Percentiles rank a stretch among this genome's conserved stretches.
Evolutionary conservation across 2,329 filamentous ascomycete species (phyloP).

Genomic region (Verticillium nonalfalfae): DNA sequence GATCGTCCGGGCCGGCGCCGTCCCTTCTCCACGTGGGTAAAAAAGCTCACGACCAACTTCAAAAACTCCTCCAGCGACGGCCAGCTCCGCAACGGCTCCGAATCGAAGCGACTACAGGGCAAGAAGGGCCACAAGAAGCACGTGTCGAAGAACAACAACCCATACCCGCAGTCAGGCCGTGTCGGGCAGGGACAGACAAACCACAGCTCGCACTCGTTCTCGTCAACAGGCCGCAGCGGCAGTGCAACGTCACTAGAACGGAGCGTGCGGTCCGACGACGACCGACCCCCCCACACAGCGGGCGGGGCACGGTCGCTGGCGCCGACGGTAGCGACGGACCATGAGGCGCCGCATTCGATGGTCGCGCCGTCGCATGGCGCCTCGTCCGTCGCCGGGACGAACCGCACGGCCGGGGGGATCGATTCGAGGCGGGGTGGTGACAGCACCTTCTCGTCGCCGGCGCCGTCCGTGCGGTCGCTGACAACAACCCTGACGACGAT

Average conservation of each 20-base stretch:
- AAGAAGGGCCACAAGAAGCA: conserved; percentile 50
- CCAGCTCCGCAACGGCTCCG: conserved; percentile 23
- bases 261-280: conserved; percentile 57
- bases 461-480: conserved; percentile 72
- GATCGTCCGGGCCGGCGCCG: conserved; percentile 61
- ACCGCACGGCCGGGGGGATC: conserved; percentile 58
- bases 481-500: conserved; percentile 83
- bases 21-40: conserved; percentile 91
- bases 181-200: conserved; percentile 24
- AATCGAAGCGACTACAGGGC: conserved; percentile 31
- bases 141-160: conserved; percentile 69
- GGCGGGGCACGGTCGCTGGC: conserved; percentile 64
- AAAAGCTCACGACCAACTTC: conserved; percentile 75
- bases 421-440: conserved; percentile 65
- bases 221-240: conserved; percentile 48
- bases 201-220: conserved; percentile 45
- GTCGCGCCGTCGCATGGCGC: conserved; percentile 43
- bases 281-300: conserved; percentile 47
- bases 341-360: conserved; percentile 68
- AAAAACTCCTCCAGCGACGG: conserved; percentile 59
- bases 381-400: conserved; percentile 72
- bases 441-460: conserved; percentile 77
- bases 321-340: conserved; percentile 78
- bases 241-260: conserved; percentile 47
- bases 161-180: conserved; percentile 79